phyloP scores from a whole-genome alignment of 441 rosid genomes.

The Eutrema salsugineum region DNA sequence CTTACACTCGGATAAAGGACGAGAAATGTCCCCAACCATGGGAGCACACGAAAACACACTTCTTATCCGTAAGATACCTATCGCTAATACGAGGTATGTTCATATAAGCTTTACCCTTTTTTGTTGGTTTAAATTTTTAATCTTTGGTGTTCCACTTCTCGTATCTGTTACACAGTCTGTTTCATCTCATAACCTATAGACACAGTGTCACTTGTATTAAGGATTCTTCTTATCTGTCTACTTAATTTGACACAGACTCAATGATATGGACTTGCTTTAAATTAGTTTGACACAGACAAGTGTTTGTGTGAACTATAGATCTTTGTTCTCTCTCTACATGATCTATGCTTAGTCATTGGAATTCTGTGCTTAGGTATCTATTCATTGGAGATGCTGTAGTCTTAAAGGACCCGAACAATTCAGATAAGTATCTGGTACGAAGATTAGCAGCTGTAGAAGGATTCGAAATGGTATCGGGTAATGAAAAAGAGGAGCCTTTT shows the following conservation, averaged over 20 bases:
- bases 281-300: not conserved
- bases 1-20: conserved; percentile 68
- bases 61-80: conserved; percentile 84
- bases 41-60: conserved; percentile 71
- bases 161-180: not conserved
- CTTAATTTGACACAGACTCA: not conserved
- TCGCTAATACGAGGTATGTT: conserved; percentile 52
- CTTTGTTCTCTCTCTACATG: not conserved
- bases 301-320: not conserved
- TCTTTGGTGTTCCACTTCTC: not conserved
- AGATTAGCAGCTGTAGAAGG: conserved; percentile 91
- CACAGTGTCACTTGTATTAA: not conserved
- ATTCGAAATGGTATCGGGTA: conserved; percentile 75
- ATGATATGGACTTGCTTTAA: not conserved
- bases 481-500: conserved; percentile 81
- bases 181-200: not conserved
- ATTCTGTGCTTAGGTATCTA: conserved; percentile 44
- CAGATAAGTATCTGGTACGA: conserved; percentile 63
- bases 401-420: conserved; percentile 66
- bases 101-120: not conserved
- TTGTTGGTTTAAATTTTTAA: not conserved
- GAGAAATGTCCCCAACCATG: conserved; percentile 62
- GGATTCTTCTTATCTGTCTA: not conserved
- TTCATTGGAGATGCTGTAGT: conserved; percentile 90
- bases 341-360: not conserved